phyloP scores from a whole-genome alignment of 1,284 basidiomycete species.

The Trichosporon sp. region DNA sequence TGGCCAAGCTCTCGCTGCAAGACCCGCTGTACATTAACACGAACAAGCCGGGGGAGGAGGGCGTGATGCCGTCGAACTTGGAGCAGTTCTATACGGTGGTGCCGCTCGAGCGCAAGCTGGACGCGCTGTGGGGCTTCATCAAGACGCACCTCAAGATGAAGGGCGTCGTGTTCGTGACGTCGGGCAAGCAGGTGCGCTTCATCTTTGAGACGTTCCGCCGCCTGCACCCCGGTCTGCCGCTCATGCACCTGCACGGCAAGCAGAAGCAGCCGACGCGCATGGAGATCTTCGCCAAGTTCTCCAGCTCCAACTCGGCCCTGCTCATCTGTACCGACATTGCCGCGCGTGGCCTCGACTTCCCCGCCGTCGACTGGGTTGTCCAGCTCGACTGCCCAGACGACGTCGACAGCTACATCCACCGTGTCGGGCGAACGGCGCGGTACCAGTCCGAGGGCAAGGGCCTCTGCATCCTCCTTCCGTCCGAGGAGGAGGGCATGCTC shows the following conservation, averaged over 20 bases:
- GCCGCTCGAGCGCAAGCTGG: conserved; percentile 80
- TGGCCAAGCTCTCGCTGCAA: conserved; percentile 83
- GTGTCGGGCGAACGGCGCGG: conserved; percentile 90
- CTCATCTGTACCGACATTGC: conserved; percentile 97
- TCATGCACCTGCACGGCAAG: conserved; percentile 92
- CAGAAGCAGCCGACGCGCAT: conserved; percentile 90
- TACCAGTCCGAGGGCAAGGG: conserved; percentile 88
- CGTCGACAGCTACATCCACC: conserved; percentile 96
- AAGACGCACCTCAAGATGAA: conserved; percentile 91
- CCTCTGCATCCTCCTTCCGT: conserved; percentile 76
- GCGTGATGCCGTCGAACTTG: conserved; percentile 64
- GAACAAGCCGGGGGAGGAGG: conserved; percentile 53
- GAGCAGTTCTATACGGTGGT: conserved; percentile 89
- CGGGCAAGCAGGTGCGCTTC: conserved; percentile 87
- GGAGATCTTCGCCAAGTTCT: conserved; percentile 75
- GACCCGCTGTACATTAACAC: conserved; percentile 75
- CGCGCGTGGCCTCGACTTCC: conserved; percentile 94
- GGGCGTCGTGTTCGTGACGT: conserved; percentile 88
- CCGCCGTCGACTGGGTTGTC: conserved; percentile 93
- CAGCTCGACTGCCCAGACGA: conserved; percentile 98
- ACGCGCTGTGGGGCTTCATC: conserved; percentile 90
- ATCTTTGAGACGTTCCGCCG: conserved; percentile 95
- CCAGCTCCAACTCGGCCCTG: conserved; percentile 69
- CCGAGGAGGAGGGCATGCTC: conserved; percentile 87
- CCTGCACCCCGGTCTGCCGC: conserved; percentile 84